These are phyloP conservation scores for Nannochloropsis limnetica DNA, from an alignment of 352 stramenopile genomes.

Conservation along the genomic window DNA sequence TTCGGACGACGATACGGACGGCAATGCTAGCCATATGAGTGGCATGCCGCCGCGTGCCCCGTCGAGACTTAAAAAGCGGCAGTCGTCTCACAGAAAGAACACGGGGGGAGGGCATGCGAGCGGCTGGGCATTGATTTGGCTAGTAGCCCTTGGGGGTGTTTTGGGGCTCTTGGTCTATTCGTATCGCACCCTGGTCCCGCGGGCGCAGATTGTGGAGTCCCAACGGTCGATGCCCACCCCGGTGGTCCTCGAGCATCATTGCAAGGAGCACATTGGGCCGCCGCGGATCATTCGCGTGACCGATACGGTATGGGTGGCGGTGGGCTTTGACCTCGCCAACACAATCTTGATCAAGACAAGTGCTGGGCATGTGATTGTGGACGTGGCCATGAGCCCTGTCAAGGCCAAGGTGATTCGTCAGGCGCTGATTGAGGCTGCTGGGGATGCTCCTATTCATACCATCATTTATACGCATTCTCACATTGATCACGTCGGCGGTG, in stretches of 20 bases:
- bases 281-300: background rate
- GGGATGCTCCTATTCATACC: conserved; percentile 15
- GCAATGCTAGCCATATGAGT: background rate
- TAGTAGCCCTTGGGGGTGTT: conserved; percentile 21
- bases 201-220: background rate
- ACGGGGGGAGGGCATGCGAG: background rate
- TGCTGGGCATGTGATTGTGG: background rate
- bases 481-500: background rate
- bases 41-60: background rate
- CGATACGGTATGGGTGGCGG: conserved; percentile 7
- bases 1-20: conserved; percentile 1
- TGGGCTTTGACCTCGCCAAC: conserved; percentile 11
- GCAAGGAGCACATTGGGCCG: conserved; percentile 31
- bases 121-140: conserved; percentile 21
- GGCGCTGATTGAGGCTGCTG: conserved; percentile 8
- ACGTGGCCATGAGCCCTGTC: background rate
- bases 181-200: background rate
- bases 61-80: background rate
- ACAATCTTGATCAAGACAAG: conserved; percentile 26
- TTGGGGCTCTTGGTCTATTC: background rate
- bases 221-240: background rate
- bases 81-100: conserved; percentile 31
- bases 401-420: background rate
- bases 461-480: conserved; percentile 21
- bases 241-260: conserved; percentile 12